Percentiles rank a stretch among this genome's conserved stretches.
Evolutionary conservation across 805 yeast species (phyloP).

Genomic region (Saccharomycopsis malanga): DNA sequence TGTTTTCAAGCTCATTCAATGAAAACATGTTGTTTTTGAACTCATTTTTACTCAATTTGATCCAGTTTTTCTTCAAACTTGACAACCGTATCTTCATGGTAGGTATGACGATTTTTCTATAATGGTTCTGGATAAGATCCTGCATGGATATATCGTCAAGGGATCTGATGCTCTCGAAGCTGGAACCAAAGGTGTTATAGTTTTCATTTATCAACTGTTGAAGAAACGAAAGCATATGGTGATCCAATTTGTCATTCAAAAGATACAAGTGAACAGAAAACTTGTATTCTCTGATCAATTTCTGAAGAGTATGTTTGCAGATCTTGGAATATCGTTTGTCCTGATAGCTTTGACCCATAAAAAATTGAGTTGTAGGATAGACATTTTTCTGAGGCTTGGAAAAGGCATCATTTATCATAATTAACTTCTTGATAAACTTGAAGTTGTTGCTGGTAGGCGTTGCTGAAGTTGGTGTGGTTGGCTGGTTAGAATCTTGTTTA

Average conservation of each 20-base stretch:
- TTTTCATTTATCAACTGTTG: slow-evolving; percentile 12
- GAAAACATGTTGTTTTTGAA: slow-evolving; percentile 4
- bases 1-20: background rate
- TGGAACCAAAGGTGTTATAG: slow-evolving; percentile 15
- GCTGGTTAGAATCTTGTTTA: background rate
- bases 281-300: slow-evolving; percentile 10
- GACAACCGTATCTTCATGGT: slow-evolving; percentile 10
- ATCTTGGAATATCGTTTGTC: slow-evolving; percentile 8
- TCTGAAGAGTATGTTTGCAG: background rate
- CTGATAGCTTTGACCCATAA: slow-evolving; percentile 4
- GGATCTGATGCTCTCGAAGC: slow-evolving; percentile 6
- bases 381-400: background rate
- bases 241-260: slow-evolving; percentile 8
- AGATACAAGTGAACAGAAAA: slow-evolving; percentile 14
- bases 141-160: slow-evolving; percentile 5
- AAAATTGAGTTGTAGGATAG: too few relatives aligned
- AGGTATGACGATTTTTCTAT: slow-evolving; percentile 17
- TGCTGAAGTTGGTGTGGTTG: background rate
- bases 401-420: slow-evolving; percentile 16
- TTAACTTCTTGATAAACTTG: slow-evolving; percentile 15
- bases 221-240: slow-evolving; percentile 5
- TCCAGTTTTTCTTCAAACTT: slow-evolving; percentile 7
- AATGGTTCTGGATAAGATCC: slow-evolving; percentile 6
- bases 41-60: slow-evolving; percentile 10
- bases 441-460: background rate